Conservation (phyloP, 2,329 filamentous ascomycete species). For the Claviceps arundinis region DNA sequence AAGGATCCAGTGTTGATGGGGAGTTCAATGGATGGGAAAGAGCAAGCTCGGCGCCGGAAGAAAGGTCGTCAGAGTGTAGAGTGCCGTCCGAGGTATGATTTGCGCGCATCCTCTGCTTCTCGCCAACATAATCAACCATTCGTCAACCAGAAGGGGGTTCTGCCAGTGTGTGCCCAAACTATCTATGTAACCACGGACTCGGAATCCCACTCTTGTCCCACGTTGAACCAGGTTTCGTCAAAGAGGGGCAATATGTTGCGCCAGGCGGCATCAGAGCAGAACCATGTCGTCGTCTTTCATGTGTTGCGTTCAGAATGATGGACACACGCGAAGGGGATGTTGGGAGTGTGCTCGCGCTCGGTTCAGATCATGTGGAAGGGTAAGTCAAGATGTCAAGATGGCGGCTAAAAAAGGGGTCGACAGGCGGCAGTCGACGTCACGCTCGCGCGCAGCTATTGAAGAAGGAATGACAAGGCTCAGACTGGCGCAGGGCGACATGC, state of each 20-base stretch:
- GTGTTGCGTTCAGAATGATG: background rate
- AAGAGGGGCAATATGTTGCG: background rate
- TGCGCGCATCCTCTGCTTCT: constrained; percentile 1
- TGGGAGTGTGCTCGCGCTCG: background rate
- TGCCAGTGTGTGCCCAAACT: background rate
- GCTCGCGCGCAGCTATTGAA: no score
- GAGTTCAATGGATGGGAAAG: background rate
- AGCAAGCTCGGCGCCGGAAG: background rate
- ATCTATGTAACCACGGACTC: background rate
- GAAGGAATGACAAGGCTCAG: no score
- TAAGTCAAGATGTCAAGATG: background rate
- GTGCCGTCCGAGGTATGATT: background rate
- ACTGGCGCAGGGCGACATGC: no score
- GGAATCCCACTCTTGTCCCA: background rate
- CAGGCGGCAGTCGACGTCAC: no score
- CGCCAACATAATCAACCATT: background rate
- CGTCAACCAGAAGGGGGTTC: background rate
- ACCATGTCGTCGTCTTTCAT: constrained; percentile 1
- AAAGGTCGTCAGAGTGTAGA: background rate
- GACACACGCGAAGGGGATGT: background rate
- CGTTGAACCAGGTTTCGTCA: background rate
- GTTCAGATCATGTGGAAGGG: constrained; percentile 1
- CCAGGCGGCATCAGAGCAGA: background rate
- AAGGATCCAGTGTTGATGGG: constrained; percentile 1
- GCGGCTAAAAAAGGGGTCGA: no score